Percentiles rank a stretch among this genome's conserved stretches.
phyloP scores from a whole-genome alignment of 2,329 filamentous ascomycete species.

The Aureobasidium zeae region DNA sequence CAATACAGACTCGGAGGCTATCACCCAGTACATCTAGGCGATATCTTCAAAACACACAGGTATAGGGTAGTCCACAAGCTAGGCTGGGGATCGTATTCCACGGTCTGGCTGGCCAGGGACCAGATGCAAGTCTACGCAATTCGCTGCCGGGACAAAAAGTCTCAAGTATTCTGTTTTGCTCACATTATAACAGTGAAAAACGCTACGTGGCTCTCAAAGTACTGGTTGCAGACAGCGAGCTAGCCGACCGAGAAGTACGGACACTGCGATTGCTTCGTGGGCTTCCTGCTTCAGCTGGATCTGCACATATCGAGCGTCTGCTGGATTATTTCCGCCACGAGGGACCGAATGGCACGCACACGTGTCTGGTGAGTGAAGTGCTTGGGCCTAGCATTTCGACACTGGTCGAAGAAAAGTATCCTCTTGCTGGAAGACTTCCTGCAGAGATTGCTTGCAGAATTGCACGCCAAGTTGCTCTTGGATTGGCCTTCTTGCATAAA shows the following conservation, averaged over 20 bases:
- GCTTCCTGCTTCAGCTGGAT: too few species aligned
- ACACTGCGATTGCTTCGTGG: too few species aligned
- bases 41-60: slow-evolving; percentile 24
- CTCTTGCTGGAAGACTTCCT: slow-evolving; percentile 29
- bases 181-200: too few species aligned
- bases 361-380: slow-evolving; percentile 36
- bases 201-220: too few species aligned
- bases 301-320: slow-evolving; percentile 31
- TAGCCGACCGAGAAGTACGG: too few species aligned
- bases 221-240: too few species aligned
- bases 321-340: slow-evolving; percentile 32
- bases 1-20: slow-evolving; percentile 26
- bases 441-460: slow-evolving; percentile 25
- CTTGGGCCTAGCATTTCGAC: slow-evolving; percentile 32
- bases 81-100: too few species aligned
- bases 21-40: slow-evolving; percentile 29
- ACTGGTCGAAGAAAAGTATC: slow-evolving; percentile 30
- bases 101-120: too few species aligned
- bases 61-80: slow-evolving; percentile 32
- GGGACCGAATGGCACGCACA: slow-evolving; percentile 39
- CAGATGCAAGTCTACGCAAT: too few species aligned
- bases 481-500: slow-evolving; percentile 21
- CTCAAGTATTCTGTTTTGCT: too few species aligned
- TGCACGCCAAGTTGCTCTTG: slow-evolving; percentile 22
- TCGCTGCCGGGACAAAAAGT: too few species aligned